phyloP scores from a whole-genome alignment of 1,284 basidiomycete species.

The Moesziomyces globuligerus region DNA sequence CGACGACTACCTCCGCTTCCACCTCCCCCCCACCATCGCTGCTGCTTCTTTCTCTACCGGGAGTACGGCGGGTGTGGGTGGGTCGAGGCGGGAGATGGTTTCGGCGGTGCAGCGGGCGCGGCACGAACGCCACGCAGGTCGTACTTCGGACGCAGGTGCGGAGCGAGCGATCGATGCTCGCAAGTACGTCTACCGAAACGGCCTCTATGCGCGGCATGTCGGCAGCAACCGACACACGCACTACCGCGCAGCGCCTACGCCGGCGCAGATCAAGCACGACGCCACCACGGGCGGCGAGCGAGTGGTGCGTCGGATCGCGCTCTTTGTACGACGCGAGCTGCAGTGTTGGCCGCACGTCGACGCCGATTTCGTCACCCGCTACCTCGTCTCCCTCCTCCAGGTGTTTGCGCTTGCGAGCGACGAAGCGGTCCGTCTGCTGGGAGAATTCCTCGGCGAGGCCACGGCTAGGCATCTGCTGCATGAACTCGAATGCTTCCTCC shows the following conservation, averaged over 20 bases:
- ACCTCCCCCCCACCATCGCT: slow-evolving; percentile 42
- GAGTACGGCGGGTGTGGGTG: neutral
- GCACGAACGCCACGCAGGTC: neutral
- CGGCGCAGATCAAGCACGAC: slow-evolving; percentile 32
- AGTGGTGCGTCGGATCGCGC: slow-evolving; percentile 21
- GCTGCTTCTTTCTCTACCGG: neutral
- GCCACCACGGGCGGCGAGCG: neutral
- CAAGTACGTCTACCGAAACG: slow-evolving; percentile 55
- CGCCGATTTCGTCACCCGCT: slow-evolving; percentile 61
- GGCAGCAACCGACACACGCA: slow-evolving; percentile 62
- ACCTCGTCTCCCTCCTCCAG: slow-evolving; percentile 57
- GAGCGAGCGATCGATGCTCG: slow-evolving; percentile 50
- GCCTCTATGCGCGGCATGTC: slow-evolving; percentile 61
- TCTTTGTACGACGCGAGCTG: slow-evolving; percentile 64
- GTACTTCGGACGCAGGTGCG: neutral
- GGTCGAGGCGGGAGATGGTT: neutral
- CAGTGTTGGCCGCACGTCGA: slow-evolving; percentile 61
- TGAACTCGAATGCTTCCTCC: slow-evolving; percentile 55
- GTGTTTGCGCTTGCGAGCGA: slow-evolving; percentile 57
- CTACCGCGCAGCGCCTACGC: slow-evolving; percentile 49
- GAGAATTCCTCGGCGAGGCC: slow-evolving; percentile 57
- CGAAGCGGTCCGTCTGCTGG: slow-evolving; percentile 55
- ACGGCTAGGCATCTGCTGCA: slow-evolving; percentile 60
- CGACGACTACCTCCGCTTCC: slow-evolving; percentile 59
- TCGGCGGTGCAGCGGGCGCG: slow-evolving; percentile 8